Evolutionary conservation across 306 rosid species (phyloP).

Genomic region (Glycyrrhiza uralensis): DNA sequence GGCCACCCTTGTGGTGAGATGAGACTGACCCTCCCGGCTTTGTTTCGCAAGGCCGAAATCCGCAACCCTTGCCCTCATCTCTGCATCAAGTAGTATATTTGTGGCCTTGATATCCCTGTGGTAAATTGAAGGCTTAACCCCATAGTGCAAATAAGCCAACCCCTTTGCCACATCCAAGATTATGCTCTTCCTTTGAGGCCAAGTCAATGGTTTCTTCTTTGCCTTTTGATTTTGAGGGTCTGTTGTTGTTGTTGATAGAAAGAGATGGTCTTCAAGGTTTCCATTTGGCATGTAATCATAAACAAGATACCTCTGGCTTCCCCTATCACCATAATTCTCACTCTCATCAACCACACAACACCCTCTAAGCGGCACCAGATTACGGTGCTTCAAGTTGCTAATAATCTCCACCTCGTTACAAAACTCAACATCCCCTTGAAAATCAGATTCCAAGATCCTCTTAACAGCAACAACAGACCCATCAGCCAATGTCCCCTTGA

Average conservation of each 20-base stretch:
- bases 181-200: conserved; percentile 87
- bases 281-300: conserved; percentile 98
- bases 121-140: conserved; percentile 87
- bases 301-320: conserved; percentile 71
- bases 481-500: conserved; percentile 68
- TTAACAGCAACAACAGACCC: conserved; percentile 84
- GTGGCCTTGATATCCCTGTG: conserved; percentile 96
- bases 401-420: conserved; percentile 96
- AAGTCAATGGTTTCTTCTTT: conserved; percentile 54
- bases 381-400: conserved; percentile 85
- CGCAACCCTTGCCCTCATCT: conserved; percentile 89
- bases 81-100: conserved; percentile 79
- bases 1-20: conserved; percentile 96
- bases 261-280: conserved; percentile 72
- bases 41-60: conserved; percentile 97
- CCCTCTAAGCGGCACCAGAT: conserved; percentile 87
- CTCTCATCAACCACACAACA: conserved; percentile 77
- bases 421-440: conserved; percentile 80
- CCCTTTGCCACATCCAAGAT: conserved; percentile 95
- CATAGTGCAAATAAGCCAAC: conserved; percentile 85
- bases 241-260: conserved; percentile 8
- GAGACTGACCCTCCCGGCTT: conserved; percentile 91
- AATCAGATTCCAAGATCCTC: conserved; percentile 73
- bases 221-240: conserved; percentile 36
- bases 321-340: conserved; percentile 41